phyloP scores from a whole-genome alignment of 2,329 filamentous ascomycete genomes.

The Rutstroemia sp. region DNA sequence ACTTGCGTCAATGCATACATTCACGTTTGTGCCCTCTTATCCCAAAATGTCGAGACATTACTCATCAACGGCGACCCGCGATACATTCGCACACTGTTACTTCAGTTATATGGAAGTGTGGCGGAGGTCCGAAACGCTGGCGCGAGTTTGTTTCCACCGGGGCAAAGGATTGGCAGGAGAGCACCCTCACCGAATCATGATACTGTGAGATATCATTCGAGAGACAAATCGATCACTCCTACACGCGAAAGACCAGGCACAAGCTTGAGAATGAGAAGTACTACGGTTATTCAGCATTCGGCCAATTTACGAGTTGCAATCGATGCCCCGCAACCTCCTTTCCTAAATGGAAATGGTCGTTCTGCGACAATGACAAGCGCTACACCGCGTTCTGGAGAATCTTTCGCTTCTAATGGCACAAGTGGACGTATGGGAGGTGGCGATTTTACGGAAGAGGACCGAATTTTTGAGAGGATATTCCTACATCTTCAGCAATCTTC shows the following conservation, averaged over 20 bases:
- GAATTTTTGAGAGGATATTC: conserved; percentile 76
- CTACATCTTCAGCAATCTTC: conserved; percentile 66
- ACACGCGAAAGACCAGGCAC: conserved; percentile 41
- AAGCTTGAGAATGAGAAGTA: conserved; percentile 27
- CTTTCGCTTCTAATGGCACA: conserved; percentile 51
- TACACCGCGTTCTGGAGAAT: conserved; percentile 80
- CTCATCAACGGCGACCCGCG: conserved; percentile 58
- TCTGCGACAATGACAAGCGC: conserved; percentile 40
- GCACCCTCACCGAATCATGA: conserved; percentile 27
- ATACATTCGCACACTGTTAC: conserved; percentile 57
- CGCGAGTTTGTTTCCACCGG: conserved; percentile 18
- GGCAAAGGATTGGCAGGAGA: conserved; percentile 5
- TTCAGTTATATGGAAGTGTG: conserved; percentile 59
- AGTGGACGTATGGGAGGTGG: conserved; percentile 27
- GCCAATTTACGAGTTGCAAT: conserved; percentile 45
- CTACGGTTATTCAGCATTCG: conserved; percentile 28
- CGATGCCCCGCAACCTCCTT: conserved; percentile 42
- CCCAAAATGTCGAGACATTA: conserved; percentile 55
- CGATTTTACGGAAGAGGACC: conserved; percentile 70
- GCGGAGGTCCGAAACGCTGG: conserved; percentile 49
- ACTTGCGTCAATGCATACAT: conserved; percentile 58
- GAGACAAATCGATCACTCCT: conserved; percentile 46
- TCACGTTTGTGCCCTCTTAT: conserved; percentile 54
- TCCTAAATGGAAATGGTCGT: conserved; percentile 42
- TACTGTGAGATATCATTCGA: conserved; percentile 43